Percentiles rank a stretch among this genome's conserved stretches.
Evolutionary conservation across 805 yeast genomes (phyloP).

Genomic region (Tetrapisispora namnaoensis): DNA sequence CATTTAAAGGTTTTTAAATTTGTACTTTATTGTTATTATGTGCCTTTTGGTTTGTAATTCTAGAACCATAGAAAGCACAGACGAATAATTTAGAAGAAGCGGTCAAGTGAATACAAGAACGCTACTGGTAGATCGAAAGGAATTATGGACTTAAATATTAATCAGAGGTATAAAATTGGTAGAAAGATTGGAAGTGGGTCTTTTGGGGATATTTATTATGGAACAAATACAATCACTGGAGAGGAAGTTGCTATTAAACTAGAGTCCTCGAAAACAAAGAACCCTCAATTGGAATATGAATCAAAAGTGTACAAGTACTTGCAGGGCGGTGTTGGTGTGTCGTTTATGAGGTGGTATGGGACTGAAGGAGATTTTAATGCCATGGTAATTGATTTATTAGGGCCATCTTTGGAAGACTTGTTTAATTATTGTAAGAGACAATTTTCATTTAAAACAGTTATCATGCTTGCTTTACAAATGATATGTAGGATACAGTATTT

Average conservation of each 20-base stretch:
- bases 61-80: no score
- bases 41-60: no score
- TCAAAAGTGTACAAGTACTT: constrained; percentile 90
- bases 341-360: constrained; percentile 95
- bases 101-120: no score
- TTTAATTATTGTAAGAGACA: constrained; percentile 93
- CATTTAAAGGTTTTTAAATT: no score
- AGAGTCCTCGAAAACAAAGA: constrained; percentile 82
- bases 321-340: constrained; percentile 95
- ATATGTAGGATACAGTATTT: constrained; percentile 90
- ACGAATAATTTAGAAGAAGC: no score
- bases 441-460: constrained; percentile 86
- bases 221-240: constrained; percentile 88
- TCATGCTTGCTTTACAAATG: constrained; percentile 87
- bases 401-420: constrained; percentile 90
- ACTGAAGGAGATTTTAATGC: constrained; percentile 95
- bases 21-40: no score
- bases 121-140: neutral
- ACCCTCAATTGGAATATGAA: constrained; percentile 94
- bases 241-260: constrained; percentile 96
- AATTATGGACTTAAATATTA: constrained; percentile 72
- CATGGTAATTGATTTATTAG: constrained; percentile 90
- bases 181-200: constrained; percentile 96
- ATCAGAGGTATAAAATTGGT: constrained; percentile 88
- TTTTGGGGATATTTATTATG: constrained; percentile 91